Percentiles rank a stretch among this genome's conserved stretches.
Conservation (phyloP, 169 alveolate species). For the Cryptosporidium felis region DNA sequence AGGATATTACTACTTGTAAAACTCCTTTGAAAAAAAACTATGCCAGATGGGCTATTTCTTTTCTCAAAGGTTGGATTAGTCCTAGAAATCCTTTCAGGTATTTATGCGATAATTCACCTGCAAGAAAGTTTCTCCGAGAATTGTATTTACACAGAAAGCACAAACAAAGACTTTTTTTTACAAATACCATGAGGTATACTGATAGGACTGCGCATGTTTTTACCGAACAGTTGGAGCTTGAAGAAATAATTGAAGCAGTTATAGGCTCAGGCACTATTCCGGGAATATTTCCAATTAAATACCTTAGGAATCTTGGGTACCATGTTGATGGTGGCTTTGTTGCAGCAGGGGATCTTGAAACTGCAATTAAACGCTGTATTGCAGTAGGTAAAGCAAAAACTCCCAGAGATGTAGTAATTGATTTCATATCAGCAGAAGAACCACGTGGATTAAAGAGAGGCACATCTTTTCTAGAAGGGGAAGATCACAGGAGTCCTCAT, state of each 20-base stretch:
- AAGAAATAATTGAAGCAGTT: conserved; percentile 66
- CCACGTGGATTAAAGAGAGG: conserved; percentile 37
- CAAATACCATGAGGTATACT: conserved; percentile 61
- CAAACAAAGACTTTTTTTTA: conserved; percentile 60
- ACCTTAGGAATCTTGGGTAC: conserved; percentile 55
- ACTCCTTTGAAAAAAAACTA: conserved; percentile 64
- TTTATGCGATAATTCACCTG: conserved; percentile 63
- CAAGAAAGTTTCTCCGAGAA: conserved; percentile 56
- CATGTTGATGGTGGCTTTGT: conserved; percentile 70
- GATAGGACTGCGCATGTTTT: conserved; percentile 68
- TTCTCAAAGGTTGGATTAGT: conserved; percentile 45
- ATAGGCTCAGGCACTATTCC: conserved; percentile 71
- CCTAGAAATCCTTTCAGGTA: conserved; percentile 57
- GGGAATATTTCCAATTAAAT: conserved; percentile 64
- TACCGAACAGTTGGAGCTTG: conserved; percentile 67
- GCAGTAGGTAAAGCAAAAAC: conserved; percentile 66
- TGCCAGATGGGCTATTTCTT: conserved; percentile 48
- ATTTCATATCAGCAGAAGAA: conserved; percentile 62
- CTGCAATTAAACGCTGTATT: conserved; percentile 70
- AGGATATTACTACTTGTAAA: conserved; percentile 59
- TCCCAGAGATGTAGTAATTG: conserved; percentile 66
- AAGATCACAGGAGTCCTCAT: conserved; percentile 49
- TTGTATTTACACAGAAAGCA: conserved; percentile 57
- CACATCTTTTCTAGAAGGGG: conserved; percentile 36
- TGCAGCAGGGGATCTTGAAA: conserved; percentile 69